A percentile compares a stretch with the other conserved stretches of the same genome.
phyloP scores from a whole-genome alignment of 2,329 filamentous ascomycete species.

The Exophiala lecanii-corni region DNA sequence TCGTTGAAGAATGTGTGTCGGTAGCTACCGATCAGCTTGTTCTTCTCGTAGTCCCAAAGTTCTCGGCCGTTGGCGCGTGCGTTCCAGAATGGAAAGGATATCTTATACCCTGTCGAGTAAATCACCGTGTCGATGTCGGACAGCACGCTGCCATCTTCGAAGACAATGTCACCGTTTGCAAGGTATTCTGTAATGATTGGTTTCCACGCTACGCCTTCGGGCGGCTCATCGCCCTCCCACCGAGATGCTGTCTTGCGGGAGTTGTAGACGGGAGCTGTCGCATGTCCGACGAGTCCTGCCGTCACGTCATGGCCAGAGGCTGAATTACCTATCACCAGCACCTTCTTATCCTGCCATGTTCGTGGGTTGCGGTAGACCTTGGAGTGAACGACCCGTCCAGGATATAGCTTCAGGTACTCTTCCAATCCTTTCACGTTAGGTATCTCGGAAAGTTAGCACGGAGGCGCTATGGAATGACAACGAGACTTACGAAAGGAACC shows the following conservation, averaged over 20 bases:
- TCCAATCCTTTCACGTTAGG: slow-evolving; percentile 45
- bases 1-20: slow-evolving; percentile 52
- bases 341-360: slow-evolving; percentile 41
- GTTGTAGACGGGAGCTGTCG: slow-evolving; percentile 44
- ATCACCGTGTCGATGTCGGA: slow-evolving; percentile 57
- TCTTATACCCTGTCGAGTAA: slow-evolving; percentile 58
- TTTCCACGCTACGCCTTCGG: slow-evolving; percentile 50
- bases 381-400: slow-evolving; percentile 42
- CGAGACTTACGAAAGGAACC: slow-evolving; percentile 49
- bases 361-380: slow-evolving; percentile 43
- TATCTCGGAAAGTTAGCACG: slow-evolving; percentile 40
- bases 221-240: slow-evolving; percentile 50
- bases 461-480: no score
- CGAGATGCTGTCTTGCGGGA: slow-evolving; percentile 47
- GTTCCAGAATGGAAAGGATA: slow-evolving; percentile 49
- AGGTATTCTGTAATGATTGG: slow-evolving; percentile 46
- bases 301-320: slow-evolving; percentile 62
- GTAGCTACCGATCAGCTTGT: slow-evolving; percentile 45
- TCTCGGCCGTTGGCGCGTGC: slow-evolving; percentile 39
- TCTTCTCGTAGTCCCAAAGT: slow-evolving; percentile 48
- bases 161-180: slow-evolving; percentile 45
- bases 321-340: slow-evolving; percentile 60
- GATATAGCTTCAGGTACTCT: slow-evolving; percentile 37
- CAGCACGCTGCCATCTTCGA: slow-evolving; percentile 52
- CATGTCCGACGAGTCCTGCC: slow-evolving; percentile 45